Percentiles rank a stretch among this genome's conserved stretches.
Evolutionary conservation across 352 stramenopile genomes (phyloP).

Genomic region (Globisporangium sylvaticum): DNA sequence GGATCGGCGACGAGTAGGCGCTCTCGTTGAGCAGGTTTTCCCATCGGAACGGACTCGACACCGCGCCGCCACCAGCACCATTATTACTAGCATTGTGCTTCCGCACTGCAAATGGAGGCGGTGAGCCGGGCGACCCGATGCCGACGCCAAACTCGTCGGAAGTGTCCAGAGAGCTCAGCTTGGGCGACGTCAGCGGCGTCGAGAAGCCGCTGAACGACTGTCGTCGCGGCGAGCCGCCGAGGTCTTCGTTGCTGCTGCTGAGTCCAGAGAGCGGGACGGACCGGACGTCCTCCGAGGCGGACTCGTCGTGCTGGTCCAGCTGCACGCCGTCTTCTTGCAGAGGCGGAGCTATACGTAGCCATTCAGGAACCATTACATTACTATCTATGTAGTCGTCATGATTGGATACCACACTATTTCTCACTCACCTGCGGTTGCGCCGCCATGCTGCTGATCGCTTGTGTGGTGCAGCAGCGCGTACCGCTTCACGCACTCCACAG

Average conservation of each 20-base stretch:
- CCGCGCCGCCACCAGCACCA: not conserved
- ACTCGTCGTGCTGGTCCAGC: constrained; percentile 25
- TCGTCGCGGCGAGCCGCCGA: constrained; percentile 22
- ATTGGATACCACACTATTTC: not conserved
- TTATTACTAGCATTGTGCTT: constrained; percentile 10
- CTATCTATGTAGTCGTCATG: not conserved
- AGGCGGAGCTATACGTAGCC: not conserved
- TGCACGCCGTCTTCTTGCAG: not conserved
- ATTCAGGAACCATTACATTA: not conserved
- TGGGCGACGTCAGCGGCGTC: constrained; percentile 57
- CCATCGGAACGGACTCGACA: constrained; percentile 62
- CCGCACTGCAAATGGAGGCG: constrained; percentile 64
- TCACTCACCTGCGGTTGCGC: not conserved
- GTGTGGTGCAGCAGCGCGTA: constrained; percentile 59
- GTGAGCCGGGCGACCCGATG: constrained; percentile 46
- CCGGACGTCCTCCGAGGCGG: constrained; percentile 16
- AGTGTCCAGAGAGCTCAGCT: constrained; percentile 50
- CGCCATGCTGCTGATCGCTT: not conserved
- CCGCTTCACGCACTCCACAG: constrained; percentile 78
- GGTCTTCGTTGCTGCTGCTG: constrained; percentile 39
- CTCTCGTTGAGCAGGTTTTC: constrained; percentile 58
- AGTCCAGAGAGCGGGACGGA: constrained; percentile 28
- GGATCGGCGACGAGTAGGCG: constrained; percentile 49
- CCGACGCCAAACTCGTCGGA: constrained; percentile 44
- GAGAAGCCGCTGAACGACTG: constrained; percentile 49